Evolutionary conservation across 768 basidiomycete species (phyloP).

Genomic region (Zangia roseola): DNA sequence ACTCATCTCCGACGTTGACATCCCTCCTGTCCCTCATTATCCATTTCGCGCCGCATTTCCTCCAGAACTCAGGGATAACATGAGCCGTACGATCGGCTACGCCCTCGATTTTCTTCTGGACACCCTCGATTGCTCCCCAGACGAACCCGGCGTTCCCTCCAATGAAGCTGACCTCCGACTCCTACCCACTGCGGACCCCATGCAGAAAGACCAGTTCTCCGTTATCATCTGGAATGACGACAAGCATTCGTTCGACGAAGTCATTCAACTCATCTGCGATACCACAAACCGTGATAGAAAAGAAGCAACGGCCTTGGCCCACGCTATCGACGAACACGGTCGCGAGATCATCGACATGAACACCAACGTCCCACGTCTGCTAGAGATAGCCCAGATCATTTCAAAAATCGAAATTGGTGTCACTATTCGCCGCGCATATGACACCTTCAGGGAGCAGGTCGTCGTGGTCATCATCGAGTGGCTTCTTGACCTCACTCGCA

Average conservation of each 20-base stretch:
- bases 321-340: constrained; percentile 73
- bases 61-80: constrained; percentile 67
- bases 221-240: constrained; percentile 96
- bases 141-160: constrained; percentile 66
- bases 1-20: constrained; percentile 43
- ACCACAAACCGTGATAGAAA: constrained; percentile 47
- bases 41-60: constrained; percentile 57
- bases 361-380: constrained; percentile 46
- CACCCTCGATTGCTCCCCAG: constrained; percentile 78
- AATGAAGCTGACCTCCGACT: constrained; percentile 69
- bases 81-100: constrained; percentile 71
- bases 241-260: constrained; percentile 90
- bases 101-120: constrained; percentile 83
- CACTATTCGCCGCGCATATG: constrained; percentile 81
- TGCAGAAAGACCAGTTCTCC: constrained; percentile 76
- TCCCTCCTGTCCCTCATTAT: constrained; percentile 61
- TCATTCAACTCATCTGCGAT: constrained; percentile 70
- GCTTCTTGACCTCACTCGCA: constrained; percentile 77
- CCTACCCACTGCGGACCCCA: constrained; percentile 75
- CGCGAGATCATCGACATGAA: constrained; percentile 83
- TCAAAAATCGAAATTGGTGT: constrained; percentile 89
- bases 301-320: constrained; percentile 55
- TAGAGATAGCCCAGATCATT: constrained; percentile 78
- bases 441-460: constrained; percentile 87
- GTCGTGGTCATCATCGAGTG: constrained; percentile 82